Evolutionary conservation across 192 early-diverging fungal species (phyloP).

Genomic region (Entomortierella chlamydospora): DNA sequence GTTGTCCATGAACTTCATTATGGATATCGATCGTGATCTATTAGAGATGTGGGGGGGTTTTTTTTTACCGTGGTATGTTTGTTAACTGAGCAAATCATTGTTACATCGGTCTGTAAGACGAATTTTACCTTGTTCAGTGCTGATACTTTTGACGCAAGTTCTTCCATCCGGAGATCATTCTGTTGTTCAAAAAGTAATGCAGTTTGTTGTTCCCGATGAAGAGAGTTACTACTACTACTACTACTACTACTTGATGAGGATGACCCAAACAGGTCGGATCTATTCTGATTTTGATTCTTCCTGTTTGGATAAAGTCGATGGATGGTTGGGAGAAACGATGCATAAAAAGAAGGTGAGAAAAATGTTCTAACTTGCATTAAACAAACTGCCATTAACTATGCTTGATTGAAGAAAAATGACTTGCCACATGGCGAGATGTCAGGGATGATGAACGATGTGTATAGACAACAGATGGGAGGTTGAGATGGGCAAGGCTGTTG

Average conservation of each 20-base stretch:
- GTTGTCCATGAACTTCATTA: conserved; percentile 54
- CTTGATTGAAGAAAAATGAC: background rate
- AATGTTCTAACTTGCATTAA: background rate
- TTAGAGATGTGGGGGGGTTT: too few relatives aligned
- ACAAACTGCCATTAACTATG: too few relatives aligned
- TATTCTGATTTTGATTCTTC: conserved; percentile 39
- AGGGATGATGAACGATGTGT: too few relatives aligned
- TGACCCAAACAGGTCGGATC: conserved; percentile 46
- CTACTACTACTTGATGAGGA: conserved; percentile 29
- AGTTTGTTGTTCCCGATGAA: conserved; percentile 48
- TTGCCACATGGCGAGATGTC: conserved; percentile 14
- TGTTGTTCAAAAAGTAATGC: conserved; percentile 62
- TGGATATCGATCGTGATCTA: conserved; percentile 56
- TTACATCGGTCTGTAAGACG: too few relatives aligned
- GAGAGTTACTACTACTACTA: conserved; percentile 10
- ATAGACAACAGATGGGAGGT: too few relatives aligned
- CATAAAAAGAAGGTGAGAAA: background rate
- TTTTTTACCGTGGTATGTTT: too few relatives aligned
- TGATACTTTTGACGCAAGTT: conserved; percentile 63
- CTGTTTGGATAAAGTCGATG: background rate
- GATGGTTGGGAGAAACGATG: background rate
- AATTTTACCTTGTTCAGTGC: conserved; percentile 67
- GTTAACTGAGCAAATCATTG: too few relatives aligned
- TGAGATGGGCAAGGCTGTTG: too few relatives aligned
- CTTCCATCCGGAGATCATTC: conserved; percentile 65